Conservation (phyloP, 2,329 filamentous ascomycete genomes). For the Thielaviopsis musarum region DNA sequence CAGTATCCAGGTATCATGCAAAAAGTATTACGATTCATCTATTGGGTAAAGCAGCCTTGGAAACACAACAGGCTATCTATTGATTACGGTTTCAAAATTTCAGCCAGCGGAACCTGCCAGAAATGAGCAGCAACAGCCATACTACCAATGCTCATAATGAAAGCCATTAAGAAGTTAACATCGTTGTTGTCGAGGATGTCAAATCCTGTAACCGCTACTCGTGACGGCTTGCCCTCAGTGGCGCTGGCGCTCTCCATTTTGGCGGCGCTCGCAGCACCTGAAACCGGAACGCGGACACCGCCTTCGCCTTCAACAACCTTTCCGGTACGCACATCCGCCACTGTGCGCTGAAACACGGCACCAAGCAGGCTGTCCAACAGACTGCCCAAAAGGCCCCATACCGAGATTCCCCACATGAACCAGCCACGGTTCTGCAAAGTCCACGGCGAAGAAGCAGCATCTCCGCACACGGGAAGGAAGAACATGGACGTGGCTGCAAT, state of each 20-base stretch:
- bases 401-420: slow-evolving; percentile 41
- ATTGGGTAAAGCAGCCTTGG: too few species aligned
- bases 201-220: slow-evolving; percentile 47
- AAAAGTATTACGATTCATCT: too few species aligned
- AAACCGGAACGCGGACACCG: slow-evolving; percentile 41
- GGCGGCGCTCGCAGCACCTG: slow-evolving; percentile 20
- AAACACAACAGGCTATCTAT: background rate
- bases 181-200: slow-evolving; percentile 86
- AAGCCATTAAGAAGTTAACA: slow-evolving; percentile 86
- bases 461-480: slow-evolving; percentile 51
- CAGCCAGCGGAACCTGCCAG: slow-evolving; percentile 38
- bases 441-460: slow-evolving; percentile 34
- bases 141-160: slow-evolving; percentile 58
- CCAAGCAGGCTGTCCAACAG: slow-evolving; percentile 79
- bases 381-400: slow-evolving; percentile 65
- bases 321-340: slow-evolving; percentile 66
- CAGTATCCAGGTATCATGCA: too few species aligned
- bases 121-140: slow-evolving; percentile 50
- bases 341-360: slow-evolving; percentile 68
- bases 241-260: slow-evolving; percentile 37
- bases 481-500: slow-evolving; percentile 48
- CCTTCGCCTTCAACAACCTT: slow-evolving; percentile 82
- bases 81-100: slow-evolving; percentile 21
- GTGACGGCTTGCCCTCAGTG: slow-evolving; percentile 39
- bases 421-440: slow-evolving; percentile 26